These are phyloP conservation scores for Halenospora varia DNA, from an alignment of 495 filamentous ascomycete species.

Conservation along the genomic window DNA sequence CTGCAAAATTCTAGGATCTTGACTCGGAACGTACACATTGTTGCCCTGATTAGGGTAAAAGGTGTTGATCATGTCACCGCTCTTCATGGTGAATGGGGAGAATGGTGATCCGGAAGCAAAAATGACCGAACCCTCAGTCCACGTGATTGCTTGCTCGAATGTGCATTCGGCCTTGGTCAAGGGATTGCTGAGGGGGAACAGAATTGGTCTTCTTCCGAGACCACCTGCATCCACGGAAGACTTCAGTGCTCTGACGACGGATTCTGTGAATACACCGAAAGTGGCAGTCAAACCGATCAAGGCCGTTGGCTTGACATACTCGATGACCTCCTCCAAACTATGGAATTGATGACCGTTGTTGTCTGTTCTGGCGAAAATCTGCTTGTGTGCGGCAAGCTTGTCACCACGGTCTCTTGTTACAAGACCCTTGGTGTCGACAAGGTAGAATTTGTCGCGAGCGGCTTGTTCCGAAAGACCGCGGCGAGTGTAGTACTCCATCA, in stretches of 20 bases:
- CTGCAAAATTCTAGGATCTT: constrained; percentile 20
- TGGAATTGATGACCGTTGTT: constrained; percentile 89
- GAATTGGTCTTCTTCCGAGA: constrained; percentile 75
- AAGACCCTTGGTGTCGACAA: constrained; percentile 95
- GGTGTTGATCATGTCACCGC: constrained; percentile 59
- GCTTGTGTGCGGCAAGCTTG: constrained; percentile 92
- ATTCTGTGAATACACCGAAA: constrained; percentile 88
- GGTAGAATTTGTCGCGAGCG: constrained; percentile 88
- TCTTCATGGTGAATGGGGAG: constrained; percentile 61
- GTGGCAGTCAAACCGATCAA: constrained; percentile 93
- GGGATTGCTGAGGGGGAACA: constrained; percentile 94
- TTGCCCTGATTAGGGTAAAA: constrained; percentile 88
- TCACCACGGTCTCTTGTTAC: constrained; percentile 93
- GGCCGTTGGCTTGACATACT: constrained; percentile 90
- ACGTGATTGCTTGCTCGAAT: constrained; percentile 80
- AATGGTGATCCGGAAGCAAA: constrained; percentile 97
- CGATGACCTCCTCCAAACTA: constrained; percentile 86
- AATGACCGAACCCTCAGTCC: constrained; percentile 85
- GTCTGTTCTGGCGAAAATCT: constrained; percentile 91
- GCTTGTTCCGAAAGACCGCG: constrained; percentile 91
- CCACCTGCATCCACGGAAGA: constrained; percentile 58
- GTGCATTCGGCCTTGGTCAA: constrained; percentile 96
- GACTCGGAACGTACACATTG: constrained; percentile 47
- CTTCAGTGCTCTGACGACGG: constrained; percentile 78
- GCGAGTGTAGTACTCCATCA: constrained; percentile 91